Conservation (phyloP, 2,329 filamentous ascomycete genomes). For the Ceratocystis huliohia region DNA sequence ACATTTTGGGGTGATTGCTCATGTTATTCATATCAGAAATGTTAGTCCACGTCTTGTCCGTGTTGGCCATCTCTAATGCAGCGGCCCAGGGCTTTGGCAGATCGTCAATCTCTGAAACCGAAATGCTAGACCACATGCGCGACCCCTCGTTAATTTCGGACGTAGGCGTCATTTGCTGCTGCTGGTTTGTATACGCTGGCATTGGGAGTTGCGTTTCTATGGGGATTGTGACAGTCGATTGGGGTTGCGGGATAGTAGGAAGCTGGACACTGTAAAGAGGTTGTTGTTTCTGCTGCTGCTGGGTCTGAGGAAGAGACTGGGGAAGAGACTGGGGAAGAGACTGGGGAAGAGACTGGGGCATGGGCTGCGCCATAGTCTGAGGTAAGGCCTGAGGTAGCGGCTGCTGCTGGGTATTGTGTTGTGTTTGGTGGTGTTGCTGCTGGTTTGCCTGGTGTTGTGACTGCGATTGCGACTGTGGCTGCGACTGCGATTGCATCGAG, state of each 20-base stretch:
- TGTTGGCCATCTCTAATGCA: neutral
- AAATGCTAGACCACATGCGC: slow-evolving; percentile 3
- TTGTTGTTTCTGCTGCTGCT: neutral
- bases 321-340: no score
- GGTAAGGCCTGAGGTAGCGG: neutral
- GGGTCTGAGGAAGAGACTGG: no score
- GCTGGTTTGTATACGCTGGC: neutral
- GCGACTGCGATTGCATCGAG: slow-evolving; percentile 5
- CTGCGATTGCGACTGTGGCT: neutral
- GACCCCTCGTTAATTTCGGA: neutral
- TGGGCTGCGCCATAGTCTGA: neutral
- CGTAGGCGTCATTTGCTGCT: neutral
- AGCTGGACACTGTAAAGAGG: slow-evolving; percentile 11
- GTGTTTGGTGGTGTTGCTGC: neutral
- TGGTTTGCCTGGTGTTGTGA: neutral
- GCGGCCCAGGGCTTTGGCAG: neutral
- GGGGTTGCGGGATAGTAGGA: slow-evolving; percentile 5
- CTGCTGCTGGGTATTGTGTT: slow-evolving; percentile 10
- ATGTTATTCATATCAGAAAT: neutral
- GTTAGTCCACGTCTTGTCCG: neutral
- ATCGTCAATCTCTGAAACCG: slow-evolving; percentile 2
- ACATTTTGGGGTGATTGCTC: slow-evolving; percentile 9
- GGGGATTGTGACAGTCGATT: neutral
- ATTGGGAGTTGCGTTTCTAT: slow-evolving; percentile 10
- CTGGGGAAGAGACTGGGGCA: no score